Base-by-base conservation (phyloP, 805 yeast genomes). In the Geotrichum ghanense region DNA sequence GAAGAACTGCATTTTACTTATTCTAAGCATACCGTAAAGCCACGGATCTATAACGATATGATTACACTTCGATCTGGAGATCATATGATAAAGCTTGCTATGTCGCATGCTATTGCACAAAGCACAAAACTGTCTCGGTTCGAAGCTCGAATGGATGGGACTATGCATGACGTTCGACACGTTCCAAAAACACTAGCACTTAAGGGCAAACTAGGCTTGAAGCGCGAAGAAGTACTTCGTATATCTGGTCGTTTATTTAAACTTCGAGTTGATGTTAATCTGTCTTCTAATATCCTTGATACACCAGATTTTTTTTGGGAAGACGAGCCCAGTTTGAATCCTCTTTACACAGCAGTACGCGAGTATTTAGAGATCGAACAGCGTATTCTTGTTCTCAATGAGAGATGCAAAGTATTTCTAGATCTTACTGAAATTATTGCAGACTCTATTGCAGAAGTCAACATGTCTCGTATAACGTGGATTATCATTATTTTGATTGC, bases 271-370 rank as follows among this genome's bases (percentile, higher is more conserved):
- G 97, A 92, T 63, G 97, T 92, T 3, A 92, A 92, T 60, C 67
- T 92, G 44, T 81, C 90, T 3, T 85, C 96, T 9, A 85, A 85
- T 52, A 88, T 92, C 20, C 70, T 92, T 46, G 98, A 92, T 58
- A 88, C 95, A 0, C 98, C 98, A 0, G 95, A 87, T 51, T 88
- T 86, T 59, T 92, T 92, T 63, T 92, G 98, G 98, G 84, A 89
- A 24, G 65, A 67, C 51, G 98, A 92, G 65, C 98, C 98, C 3
- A 89, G 95, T 34, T 72, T 92, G 53, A 95, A 90, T 61, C 97
- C 97, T 2, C 68, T 92, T 39, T 92, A 92, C 63, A 72, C 73
- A 27, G 97, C 97, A 1, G 80, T 89, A 48, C 68, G 96, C 49
- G 96, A 92, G 53, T 92, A 92, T 57, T 67, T 92, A 48, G 98